A percentile compares a stretch with the other conserved stretches of the same genome.
Evolutionary conservation across 495 filamentous ascomycete genomes (phyloP).

Genomic region (Parmelia sp.): DNA sequence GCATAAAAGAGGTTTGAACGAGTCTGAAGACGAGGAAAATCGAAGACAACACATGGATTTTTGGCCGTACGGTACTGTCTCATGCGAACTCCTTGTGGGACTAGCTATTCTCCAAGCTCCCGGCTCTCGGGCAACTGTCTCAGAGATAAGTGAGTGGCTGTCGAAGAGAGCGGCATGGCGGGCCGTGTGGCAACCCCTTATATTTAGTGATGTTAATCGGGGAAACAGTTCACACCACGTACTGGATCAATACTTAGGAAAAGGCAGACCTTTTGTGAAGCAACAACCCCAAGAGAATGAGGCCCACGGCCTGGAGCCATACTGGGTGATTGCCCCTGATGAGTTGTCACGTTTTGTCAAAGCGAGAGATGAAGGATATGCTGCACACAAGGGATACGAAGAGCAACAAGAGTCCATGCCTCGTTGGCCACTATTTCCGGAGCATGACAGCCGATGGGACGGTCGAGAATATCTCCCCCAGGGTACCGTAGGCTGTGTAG

Average conservation of each 20-base stretch:
- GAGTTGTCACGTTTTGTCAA: neutral
- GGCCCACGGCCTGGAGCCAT: too few species aligned
- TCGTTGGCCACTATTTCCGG: conserved; percentile 17
- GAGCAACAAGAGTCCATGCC: conserved; percentile 23
- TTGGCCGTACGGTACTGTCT: neutral
- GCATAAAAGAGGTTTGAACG: conserved; percentile 60
- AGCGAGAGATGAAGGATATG: neutral
- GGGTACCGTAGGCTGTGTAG: conserved; percentile 80
- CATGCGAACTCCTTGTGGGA: neutral
- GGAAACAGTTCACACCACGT: too few species aligned
- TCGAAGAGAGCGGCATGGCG: conserved; percentile 30
- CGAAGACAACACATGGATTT: neutral
- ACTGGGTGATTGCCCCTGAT: neutral
- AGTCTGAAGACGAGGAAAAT: conserved; percentile 25
- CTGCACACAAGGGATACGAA: neutral
- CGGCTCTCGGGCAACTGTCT: too few species aligned
- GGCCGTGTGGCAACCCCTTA: too few species aligned
- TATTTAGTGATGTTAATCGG: too few species aligned
- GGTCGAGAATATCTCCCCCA: conserved; percentile 62
- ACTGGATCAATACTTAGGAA: too few species aligned
- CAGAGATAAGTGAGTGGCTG: conserved; percentile 32
- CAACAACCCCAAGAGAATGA: too few species aligned
- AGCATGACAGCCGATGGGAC: conserved; percentile 34
- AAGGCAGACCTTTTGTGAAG: too few species aligned
- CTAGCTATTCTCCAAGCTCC: too few species aligned